phyloP scores from a whole-genome alignment of 139 green algal species.

The Dunaliella sp. region DNA sequence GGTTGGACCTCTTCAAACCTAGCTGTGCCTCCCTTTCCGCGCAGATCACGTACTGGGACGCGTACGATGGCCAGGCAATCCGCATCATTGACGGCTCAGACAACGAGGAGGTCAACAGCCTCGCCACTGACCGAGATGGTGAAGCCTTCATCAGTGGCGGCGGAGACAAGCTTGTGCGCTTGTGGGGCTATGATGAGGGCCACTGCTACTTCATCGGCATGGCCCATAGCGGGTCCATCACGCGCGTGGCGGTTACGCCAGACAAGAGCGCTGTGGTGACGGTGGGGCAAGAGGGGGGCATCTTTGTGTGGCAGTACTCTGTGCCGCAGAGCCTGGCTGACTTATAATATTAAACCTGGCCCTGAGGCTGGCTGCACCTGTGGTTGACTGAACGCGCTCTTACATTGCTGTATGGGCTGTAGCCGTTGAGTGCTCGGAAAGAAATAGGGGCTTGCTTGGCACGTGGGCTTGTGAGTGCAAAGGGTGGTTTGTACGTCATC shows the following conservation, averaged over 20 bases:
- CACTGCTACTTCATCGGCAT: conserved; percentile 68
- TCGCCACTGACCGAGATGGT: conserved; percentile 67
- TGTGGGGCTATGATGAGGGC: conserved; percentile 86
- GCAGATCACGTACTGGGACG: conserved; percentile 86
- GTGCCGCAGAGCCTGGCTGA: conserved; percentile 26
- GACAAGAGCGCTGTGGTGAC: conserved; percentile 71
- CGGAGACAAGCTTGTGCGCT: conserved; percentile 73
- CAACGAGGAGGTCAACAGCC: conserved; percentile 54
- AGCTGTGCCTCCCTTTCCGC: background rate
- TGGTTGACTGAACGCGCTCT: no score
- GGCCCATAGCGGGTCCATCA: conserved; percentile 66
- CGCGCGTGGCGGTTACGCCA: conserved; percentile 56
- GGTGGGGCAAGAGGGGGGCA: conserved; percentile 71
- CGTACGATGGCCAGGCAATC: conserved; percentile 77
- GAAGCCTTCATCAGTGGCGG: conserved; percentile 66
- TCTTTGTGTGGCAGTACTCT: conserved; percentile 72
- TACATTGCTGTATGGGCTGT: no score
- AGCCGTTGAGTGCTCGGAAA: no score
- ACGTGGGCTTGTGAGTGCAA: no score
- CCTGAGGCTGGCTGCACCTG: background rate
- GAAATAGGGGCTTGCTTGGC: no score
- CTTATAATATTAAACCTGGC: no score
- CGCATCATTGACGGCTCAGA: conserved; percentile 75
- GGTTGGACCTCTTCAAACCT: background rate
- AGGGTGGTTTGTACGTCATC: no score